Base-by-base conservation (phyloP, 2,329 filamentous ascomycete genomes). In the Myriosclerotinia scirpicola region DNA sequence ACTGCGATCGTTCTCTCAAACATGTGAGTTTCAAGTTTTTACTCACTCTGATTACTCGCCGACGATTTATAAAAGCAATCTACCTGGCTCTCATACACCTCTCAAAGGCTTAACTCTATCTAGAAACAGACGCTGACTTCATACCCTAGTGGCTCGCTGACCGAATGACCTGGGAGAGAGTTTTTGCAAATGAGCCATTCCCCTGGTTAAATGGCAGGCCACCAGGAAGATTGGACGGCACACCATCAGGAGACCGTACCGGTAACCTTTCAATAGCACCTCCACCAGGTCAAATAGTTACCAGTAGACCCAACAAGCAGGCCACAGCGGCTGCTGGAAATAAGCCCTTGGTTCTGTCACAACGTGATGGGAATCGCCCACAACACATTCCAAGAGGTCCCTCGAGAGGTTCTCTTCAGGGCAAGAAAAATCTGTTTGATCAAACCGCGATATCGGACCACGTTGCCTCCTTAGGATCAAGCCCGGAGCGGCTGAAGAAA, bases 71-170 rank as follows among this genome's bases (percentile, higher is more conserved):
- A 30, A 5, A 52, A 30, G 6, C 12, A 52, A 30, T 15, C 11
- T 52, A 15, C 48, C 22, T 30, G 48, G 48, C 48, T 52, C 2
- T 52, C 44, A 52, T 42, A 42, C 42, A 3, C 1, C 22, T 22
- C 48, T 30, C 48, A 30, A 26, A 52, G 1, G 14, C 12, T 30
- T 17, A 52, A 6, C 12, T 52, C 12, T 15, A 22, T 50, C 0
- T 26, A 30, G 22, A 26, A 14, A 52, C 15, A 0, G 15, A 26
- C 30, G 12, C 58, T 61, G 5, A 52, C 44, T 38, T 50, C 4
- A 38, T 55, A 22, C 20, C 17, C 26, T 30, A 54, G 61, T 64
- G 46, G 61, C 50, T 56, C 22, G 58, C 58, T 34, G 58, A 61
- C 22, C n/a, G 34, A 38, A 38, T 61, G 20, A 46, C 58, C 11